Evolutionary conservation across 495 filamentous ascomycete species (phyloP), one percentile per base, ranked within the genome.

Genomic region (Astrocystis sublimbata): DNA sequence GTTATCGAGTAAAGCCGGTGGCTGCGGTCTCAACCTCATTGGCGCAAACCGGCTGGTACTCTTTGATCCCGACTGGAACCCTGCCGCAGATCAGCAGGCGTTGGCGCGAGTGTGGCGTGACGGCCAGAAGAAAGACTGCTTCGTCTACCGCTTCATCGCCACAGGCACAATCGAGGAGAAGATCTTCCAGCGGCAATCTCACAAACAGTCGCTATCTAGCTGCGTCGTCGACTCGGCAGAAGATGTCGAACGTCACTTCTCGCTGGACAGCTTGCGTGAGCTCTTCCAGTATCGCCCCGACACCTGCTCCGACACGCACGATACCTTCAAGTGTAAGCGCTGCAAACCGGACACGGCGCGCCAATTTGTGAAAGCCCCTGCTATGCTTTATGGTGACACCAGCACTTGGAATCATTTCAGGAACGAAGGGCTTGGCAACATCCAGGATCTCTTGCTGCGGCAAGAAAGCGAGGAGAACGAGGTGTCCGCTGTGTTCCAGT

Each of bases 1-100:
- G 10, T 86, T 99, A n/a, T 93, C 89, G 59, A 92, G 87, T 70
- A 98, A 98, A 71, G 96, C 96, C 17, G 96, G 96, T 68, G 96
- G 96, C 1, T 98, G 96, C 68, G 96, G 96, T 72, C 82, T 99
- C 65, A 99, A 99, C 69, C 81, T 99, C 42, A 97, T 98, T 70
- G 96, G 96, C 46, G 96, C 96, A 38, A 98, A 99, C 74, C 89
- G 96, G 12, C 86, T 99, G 4, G 90, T 99, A 3, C 86, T 99
- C 30, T 99, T 99, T 75, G 96, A 99, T 69, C 94, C 94, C 0
- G 96, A 99, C 78, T 99, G 96, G 96, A 99, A 99, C 71, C 96
- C 96, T 1, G 96, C 96, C 3, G 93, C 94, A 0, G 96, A 99
- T 74, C 96, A 98, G 74, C 96, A 99, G 77, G 96, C 96, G 1